Conservation (phyloP, 2,329 filamentous ascomycete genomes). For the Pyricularia sp. region DNA sequence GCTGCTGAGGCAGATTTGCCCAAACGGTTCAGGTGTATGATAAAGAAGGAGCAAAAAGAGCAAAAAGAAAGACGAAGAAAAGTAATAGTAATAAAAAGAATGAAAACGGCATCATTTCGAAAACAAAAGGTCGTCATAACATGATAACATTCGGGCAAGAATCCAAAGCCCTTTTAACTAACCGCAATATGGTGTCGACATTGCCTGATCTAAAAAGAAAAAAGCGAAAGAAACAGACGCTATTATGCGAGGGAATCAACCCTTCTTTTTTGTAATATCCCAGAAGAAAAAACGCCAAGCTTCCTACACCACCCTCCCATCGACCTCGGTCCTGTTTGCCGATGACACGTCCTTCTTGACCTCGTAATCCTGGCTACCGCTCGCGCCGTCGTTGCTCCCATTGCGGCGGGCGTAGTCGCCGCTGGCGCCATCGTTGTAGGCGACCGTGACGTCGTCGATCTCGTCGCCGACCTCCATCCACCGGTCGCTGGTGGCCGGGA, state of each 20-base stretch:
- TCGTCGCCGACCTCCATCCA: slow-evolving; percentile 70
- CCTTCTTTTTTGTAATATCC: neutral
- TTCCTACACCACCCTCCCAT: neutral
- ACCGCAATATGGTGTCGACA: neutral
- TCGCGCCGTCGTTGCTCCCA: neutral
- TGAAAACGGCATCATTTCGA: neutral
- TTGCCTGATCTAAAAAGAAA: neutral
- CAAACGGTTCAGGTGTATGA: neutral
- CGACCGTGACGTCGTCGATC: slow-evolving; percentile 42
- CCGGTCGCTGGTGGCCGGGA: slow-evolving; percentile 62
- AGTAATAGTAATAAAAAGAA: neutral
- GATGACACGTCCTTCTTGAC: neutral
- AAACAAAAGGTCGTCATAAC: neutral
- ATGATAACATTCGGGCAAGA: neutral
- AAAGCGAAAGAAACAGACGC: neutral
- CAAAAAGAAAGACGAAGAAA: neutral
- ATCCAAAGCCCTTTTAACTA: neutral
- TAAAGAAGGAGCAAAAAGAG: neutral
- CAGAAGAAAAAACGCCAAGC: neutral
- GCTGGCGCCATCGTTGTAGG: slow-evolving; percentile 25
- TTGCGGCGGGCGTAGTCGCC: neutral
- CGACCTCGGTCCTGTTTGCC: neutral
- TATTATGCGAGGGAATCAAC: neutral
- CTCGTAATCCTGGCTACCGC: slow-evolving; percentile 4
- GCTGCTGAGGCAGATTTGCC: neutral